Evolutionary conservation across 2,329 filamentous ascomycete species (phyloP), one percentile per base, ranked within the genome.

Genomic region (Aspergillus amoenus): DNA sequence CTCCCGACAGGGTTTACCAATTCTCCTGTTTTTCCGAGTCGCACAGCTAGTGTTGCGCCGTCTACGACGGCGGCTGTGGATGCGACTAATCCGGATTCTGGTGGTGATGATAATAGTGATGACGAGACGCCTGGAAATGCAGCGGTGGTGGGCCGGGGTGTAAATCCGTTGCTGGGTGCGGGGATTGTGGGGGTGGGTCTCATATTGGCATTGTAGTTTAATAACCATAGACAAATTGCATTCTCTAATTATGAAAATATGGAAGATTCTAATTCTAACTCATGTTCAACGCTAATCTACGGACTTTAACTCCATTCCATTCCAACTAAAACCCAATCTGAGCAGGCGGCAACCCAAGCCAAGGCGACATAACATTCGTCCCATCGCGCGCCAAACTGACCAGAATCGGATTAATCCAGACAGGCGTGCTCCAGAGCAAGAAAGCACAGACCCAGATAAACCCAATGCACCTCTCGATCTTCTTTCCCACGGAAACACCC

Each of bases 371-470:
- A n/a, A 61, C 45, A 39, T 55, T 42, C 45, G 56, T 55, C 6
- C 61, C 63, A 42, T 62, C 60, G 5, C 13, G 7, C 27, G 52
- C 59, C 18, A 65, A 46, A n/a, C 46, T 32, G 2, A 58, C 34
- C 27, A 65, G 18, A 48, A 66, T 61, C 22, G 64, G 63, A 50
- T 63, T 60, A 24, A 64, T 43, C 64, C 64, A 66, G 3, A 63
- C 59, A 1, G 64, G 63, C 11, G 58, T 43, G 6, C 30, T 50
- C 61, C 59, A 64, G 3, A 59, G 5, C 27, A 66, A 42, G 27
- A 66, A 65, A 7, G 13, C 7, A 6, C 15, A 13, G 1, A 65
- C 63, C 64, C 64, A 65, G 12, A 52, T n/a, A 50, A 59, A 65
- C 12, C 63, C 64, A 2, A 63, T 6, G 2, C 17, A 43, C 6